phyloP scores from a whole-genome alignment of 345 rosid species.

The Reutealis trisperma region DNA sequence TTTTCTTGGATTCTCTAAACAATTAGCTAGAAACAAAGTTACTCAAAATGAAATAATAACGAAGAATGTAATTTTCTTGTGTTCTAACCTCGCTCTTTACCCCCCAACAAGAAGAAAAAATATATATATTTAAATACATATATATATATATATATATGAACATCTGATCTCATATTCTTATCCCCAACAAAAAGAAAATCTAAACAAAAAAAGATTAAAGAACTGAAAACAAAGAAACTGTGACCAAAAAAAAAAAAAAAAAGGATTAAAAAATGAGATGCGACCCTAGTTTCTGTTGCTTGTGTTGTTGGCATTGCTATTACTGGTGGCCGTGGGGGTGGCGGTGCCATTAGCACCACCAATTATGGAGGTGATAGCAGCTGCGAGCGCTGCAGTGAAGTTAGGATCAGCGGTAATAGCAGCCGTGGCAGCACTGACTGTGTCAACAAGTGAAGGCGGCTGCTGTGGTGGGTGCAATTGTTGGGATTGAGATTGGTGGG shows the following conservation, averaged over 20 bases:
- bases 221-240: background rate
- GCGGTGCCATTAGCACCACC: conserved; percentile 44
- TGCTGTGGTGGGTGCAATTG: conserved; percentile 22
- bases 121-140: conserved; percentile 1
- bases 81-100: conserved; percentile 3
- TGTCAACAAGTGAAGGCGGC: conserved; percentile 40
- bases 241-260: background rate
- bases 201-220: background rate
- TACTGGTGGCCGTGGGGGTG: conserved; percentile 26
- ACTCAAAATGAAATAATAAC: conserved; percentile 17
- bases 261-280: background rate
- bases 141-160: conserved; percentile 27
- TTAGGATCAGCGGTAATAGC: conserved; percentile 92
- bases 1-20: conserved; percentile 8
- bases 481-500: conserved; percentile 36
- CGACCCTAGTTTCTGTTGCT: conserved; percentile 32
- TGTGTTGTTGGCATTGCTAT: conserved; percentile 24
- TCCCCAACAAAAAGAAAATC: conserved; percentile 21
- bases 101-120: conserved; percentile 2
- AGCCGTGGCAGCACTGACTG: conserved; percentile 71
- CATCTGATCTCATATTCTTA: conserved; percentile 28
- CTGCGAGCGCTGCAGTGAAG: conserved; percentile 90
- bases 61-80: conserved; percentile 31
- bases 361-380: conserved; percentile 82
- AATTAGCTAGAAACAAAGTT: conserved; percentile 11